Base-by-base conservation (phyloP, 306 rosid genomes). In the Lathyrus sativus region DNA sequence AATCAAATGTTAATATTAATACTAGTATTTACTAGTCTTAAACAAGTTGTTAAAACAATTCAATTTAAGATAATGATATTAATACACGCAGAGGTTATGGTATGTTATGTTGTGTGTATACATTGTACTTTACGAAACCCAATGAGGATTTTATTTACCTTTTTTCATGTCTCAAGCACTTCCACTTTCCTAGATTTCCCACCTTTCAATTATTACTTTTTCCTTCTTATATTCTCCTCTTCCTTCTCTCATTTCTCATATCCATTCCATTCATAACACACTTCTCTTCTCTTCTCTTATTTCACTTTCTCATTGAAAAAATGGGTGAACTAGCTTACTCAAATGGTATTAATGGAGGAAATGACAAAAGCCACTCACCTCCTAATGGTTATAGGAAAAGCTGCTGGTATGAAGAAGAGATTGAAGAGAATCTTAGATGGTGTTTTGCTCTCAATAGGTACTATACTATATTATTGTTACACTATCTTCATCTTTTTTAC, bases 331-430 rank as follows among this genome's bases (percentile, higher is more conserved):
- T 84, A 83, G 86, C 93, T 71, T 75, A 80, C 77, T 61, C 84
- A 64, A 89, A 79, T 81, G 91, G 87, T 24, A 26, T 56, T 35
- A 74, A 75, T 68, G 89, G 79, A 54, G 88, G 75, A 59, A 78
- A 78, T 73, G 91, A 83, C 28, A 85, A 88, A 72, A 74, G 43
- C 31, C 84, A 85, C 67, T 62, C 93, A 0, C 84, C 80, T 0
- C 85, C 80, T 8, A 89, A 83, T 88, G 98, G 98, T 58, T 89
- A 89, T 49, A 78, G 98, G 69, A 92, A 89, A 70, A 89, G 98
- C 66, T 92, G 98, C 73, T 92, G 98, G 98, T 92, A 92, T 51
- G 98, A 92, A 74, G 96, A 92, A 74, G 98, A 92, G 83, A 92
- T 89, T 63, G 98, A 92, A 77, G 98, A 92, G 65, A 86, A 92